Base-by-base conservation (phyloP, 305 asterid species). In the Solanum chacoense region DNA sequence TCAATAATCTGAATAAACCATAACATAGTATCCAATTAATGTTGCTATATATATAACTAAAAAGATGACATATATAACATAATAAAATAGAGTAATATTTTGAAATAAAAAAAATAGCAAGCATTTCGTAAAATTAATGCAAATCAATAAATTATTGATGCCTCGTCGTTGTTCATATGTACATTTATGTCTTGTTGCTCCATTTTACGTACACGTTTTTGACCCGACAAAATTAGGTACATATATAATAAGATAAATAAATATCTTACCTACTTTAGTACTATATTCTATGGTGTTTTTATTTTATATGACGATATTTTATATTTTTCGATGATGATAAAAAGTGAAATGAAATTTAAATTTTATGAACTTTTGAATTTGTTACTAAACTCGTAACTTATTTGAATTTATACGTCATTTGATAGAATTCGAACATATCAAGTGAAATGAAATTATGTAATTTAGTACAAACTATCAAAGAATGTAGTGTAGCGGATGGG, bases 401-500 rank as follows among this genome's bases (percentile, higher is more conserved):
- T 13, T 71, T 71, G 10, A 28, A 71, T 71, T 71, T 0, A 14
- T 28, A 12, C 10, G 14, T 71, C 31, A 71, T 7, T 71, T 71
- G 1, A 28, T 71, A 28, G 6, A 28, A 13, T 28, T 71, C 8
- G 3, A 31, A 28, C 8, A 71, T 26, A 65, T 9, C 7, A 11
- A n/a, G 31, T n/a, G 8, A 65, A 65, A 65, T 4, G 7, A 4
- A 65, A 65, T 65, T n/a, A n/a, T 26, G 29, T 65, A 22, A 10
- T 65, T 55, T 55, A 55, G 24, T 55, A 16, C 0, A 20, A 55
- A 18, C 4, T 3, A 55, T 7, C 10, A 7, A 55, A 55, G 1
- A 45, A 45, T 50, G n/a, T 50, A 7, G 4, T 50, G n/a, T 7
- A 16, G 0, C 4, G 4, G 9, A 50, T 50, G 9, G 3, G 0